Evolutionary conservation across 208 protist genomes (phyloP).

Genomic region (Acanthamoeba castellanii): DNA sequence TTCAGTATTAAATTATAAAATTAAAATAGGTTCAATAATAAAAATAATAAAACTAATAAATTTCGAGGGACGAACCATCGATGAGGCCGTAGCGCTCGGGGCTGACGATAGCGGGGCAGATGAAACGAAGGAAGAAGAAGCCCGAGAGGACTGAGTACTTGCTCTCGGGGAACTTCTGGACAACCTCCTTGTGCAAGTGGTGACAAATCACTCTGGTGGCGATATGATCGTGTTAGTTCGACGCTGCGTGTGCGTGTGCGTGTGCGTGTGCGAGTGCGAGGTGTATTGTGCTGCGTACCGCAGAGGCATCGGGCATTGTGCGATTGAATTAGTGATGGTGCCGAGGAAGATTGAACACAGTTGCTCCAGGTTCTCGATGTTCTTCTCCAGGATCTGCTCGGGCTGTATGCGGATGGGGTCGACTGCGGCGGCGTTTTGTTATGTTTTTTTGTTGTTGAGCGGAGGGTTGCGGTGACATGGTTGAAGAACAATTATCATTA

Average conservation of each 20-base stretch:
- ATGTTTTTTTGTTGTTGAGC: no score
- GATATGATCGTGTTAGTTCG: neutral
- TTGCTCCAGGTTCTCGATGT: slow-evolving; percentile 32
- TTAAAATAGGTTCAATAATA: neutral
- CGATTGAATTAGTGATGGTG: slow-evolving; percentile 11
- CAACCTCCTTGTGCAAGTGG: slow-evolving; percentile 29
- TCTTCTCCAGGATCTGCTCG: neutral
- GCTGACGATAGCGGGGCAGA: slow-evolving; percentile 66
- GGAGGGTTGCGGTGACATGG: no score
- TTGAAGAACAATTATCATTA: neutral
- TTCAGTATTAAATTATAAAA: neutral
- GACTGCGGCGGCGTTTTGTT: neutral
- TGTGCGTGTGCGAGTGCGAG: no score
- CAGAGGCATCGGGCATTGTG: neutral
- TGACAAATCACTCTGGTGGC: neutral
- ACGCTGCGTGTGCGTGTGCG: no score
- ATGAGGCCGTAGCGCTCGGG: slow-evolving; percentile 54
- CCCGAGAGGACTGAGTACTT: neutral
- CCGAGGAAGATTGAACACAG: slow-evolving; percentile 23
- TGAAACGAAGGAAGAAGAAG: slow-evolving; percentile 74
- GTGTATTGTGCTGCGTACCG: no score
- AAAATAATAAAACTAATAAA: neutral
- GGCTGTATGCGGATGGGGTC: slow-evolving; percentile 11
- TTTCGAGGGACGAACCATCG: neutral
- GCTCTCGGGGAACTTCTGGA: slow-evolving; percentile 60